These are phyloP conservation scores for Earliella scabrosa DNA, from an alignment of 1,284 basidiomycete species.

Conservation along the genomic window DNA sequence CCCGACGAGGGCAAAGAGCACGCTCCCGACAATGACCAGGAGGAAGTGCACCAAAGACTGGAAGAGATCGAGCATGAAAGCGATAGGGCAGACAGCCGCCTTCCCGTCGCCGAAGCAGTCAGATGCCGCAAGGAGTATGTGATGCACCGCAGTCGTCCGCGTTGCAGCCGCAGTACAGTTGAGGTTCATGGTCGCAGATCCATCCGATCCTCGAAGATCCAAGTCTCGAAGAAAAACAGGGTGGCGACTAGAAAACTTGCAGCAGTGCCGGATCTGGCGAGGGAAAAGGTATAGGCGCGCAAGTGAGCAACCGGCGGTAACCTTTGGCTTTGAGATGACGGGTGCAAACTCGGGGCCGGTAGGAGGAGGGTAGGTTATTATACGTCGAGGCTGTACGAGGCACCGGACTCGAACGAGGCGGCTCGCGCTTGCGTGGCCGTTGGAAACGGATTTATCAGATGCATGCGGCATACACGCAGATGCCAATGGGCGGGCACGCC, in stretches of 20 bases:
- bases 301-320: background rate
- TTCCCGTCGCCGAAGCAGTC: conserved; percentile 8
- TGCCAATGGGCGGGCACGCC: background rate
- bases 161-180: conserved; percentile 3
- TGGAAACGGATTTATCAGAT: background rate
- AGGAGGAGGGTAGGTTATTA: background rate
- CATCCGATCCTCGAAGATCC: background rate
- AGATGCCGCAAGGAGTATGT: conserved; percentile 2
- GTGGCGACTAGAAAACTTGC: no score
- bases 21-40: conserved; percentile 17
- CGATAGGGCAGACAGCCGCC: conserved; percentile 5
- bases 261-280: background rate
- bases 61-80: conserved; percentile 13
- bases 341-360: background rate
- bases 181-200: conserved; percentile 12
- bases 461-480: background rate
- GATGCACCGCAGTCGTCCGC: conserved; percentile 6
- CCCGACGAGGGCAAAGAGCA: conserved; percentile 14
- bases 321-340: background rate
- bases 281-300: background rate
- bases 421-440: conserved; percentile 1
- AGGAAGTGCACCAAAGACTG: conserved; percentile 4
- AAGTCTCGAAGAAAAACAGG: background rate
- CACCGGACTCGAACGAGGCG: background rate
- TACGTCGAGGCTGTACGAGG: background rate